Percentiles rank a stretch among this genome's conserved stretches.
Evolutionary conservation across 140 eudicot species (phyloP).

Genomic region (Erigeron philadelphicus): DNA sequence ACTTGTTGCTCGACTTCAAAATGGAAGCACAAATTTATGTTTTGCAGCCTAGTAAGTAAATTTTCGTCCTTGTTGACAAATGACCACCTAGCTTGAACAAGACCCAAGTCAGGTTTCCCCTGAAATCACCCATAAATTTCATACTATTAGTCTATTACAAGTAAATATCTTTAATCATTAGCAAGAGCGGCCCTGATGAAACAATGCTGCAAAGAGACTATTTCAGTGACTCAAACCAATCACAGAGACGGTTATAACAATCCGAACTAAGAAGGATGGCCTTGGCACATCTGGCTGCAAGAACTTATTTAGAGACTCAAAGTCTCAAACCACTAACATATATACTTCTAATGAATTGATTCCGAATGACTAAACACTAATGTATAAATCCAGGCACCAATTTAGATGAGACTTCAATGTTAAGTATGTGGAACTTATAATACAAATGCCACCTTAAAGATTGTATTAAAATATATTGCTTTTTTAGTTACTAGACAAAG

Average conservation of each 20-base stretch:
- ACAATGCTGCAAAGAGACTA: neutral
- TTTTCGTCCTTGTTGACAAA: constrained; percentile 90
- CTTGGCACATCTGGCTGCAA: constrained; percentile 11
- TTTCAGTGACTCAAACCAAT: constrained; percentile 4
- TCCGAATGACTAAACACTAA: neutral
- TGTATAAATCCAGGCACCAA: neutral
- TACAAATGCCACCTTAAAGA: neutral
- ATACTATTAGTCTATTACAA: neutral
- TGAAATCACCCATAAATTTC: constrained; percentile 22
- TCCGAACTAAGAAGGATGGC: neutral
- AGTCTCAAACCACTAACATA: neutral
- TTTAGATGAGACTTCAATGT: neutral
- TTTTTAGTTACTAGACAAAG: neutral
- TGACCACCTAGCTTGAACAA: constrained; percentile 90
- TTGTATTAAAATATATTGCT: neutral
- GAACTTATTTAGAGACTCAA: neutral
- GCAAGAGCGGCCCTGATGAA: constrained; percentile 7
- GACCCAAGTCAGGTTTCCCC: constrained; percentile 75
- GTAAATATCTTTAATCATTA: constrained; percentile 5
- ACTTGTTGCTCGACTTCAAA: constrained; percentile 98
- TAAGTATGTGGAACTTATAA: neutral
- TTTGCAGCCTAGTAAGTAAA: constrained; percentile 78
- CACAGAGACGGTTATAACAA: neutral
- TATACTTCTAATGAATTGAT: neutral
- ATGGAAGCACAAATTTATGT: constrained; percentile 85